Conservation (phyloP, 2,329 filamentous ascomycete genomes). For the Phialemoniopsis sp. region DNA sequence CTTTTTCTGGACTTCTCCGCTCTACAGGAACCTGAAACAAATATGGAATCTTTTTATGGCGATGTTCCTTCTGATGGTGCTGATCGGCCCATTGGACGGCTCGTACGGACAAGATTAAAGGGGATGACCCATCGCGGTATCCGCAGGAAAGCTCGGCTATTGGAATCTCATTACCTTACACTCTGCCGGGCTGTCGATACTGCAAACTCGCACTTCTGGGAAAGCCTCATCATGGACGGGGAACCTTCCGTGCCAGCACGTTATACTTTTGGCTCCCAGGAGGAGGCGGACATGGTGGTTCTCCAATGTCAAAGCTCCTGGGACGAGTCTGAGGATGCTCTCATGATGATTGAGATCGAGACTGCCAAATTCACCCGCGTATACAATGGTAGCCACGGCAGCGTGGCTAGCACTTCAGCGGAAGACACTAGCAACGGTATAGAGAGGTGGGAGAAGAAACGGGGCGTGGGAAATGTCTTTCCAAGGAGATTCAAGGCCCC, state of each 20-base stretch:
- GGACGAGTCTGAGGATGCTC: slow-evolving; percentile 10
- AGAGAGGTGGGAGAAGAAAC: neutral
- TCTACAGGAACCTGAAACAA: no score
- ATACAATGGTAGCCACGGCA: slow-evolving; percentile 1
- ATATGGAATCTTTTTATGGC: no score
- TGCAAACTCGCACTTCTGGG: slow-evolving; percentile 12
- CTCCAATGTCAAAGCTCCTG: slow-evolving; percentile 8
- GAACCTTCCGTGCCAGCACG: neutral
- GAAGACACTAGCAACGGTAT: neutral
- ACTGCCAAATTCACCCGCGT: slow-evolving; percentile 2
- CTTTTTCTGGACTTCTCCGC: slow-evolving; percentile 12
- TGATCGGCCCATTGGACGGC: slow-evolving; percentile 5
- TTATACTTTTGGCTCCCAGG: slow-evolving; percentile 4
- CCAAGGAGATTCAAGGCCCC: slow-evolving; percentile 1
- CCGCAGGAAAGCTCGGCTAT: neutral
- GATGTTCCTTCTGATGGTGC: no score
- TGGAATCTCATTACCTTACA: slow-evolving; percentile 8
- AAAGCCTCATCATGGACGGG: slow-evolving; percentile 5
- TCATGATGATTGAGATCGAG: slow-evolving; percentile 8
- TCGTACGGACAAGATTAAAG: slow-evolving; percentile 3
- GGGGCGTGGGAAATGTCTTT: neutral
- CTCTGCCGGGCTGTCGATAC: slow-evolving; percentile 9
- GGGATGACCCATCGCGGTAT: neutral
- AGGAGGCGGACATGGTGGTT: slow-evolving; percentile 9
- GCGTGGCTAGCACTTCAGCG: neutral